Evolutionary conservation across 306 rosid genomes (phyloP), one percentile per base, ranked within the genome.

Genomic region (Fragaria iinumae): DNA sequence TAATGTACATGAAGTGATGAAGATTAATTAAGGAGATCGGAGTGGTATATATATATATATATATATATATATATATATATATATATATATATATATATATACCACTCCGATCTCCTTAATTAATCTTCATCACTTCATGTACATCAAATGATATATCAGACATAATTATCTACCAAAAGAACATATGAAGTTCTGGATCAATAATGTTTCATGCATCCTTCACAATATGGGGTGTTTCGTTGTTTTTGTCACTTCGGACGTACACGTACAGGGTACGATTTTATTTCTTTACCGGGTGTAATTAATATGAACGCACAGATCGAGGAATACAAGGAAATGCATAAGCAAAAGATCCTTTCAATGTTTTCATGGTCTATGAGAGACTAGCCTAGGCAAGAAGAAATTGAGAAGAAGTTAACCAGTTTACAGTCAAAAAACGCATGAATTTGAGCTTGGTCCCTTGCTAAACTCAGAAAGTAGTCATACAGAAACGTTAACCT

Each of bases 391-490:
- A 7, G n/a, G 44, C 12, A 63, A 32, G 23, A 63, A 63, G 41
- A 11, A 63, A 63, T 32, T 63, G 20, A 32, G 21, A 63, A 32
- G 68, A 6, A 14, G 23, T 23, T 65, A 36, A 65, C 8, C 27
- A 36, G 27, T 17, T 50, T 23, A 67, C 80, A 27, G 80, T 77
- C 57, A 53, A 77, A 68, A 1, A 39, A 48, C 23, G 29, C 16
- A 41, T 12, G 76, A 32, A 32, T 32, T 32, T 4, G 36, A 27
- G 18, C 49, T 27, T 62, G 47, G 44, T 45, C 34, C 77, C 14
- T 74, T 60, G 59, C 78, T 29, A 29, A 43, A 60, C 59, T 60
- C 47, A 74, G 16, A 62, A 74, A 62, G 29, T 25, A 62, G 29
- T 25, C 56, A 45, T n/a, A 52, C n/a, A 50, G 23, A 43, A 76